Percentiles rank a stretch among this genome's conserved stretches.
Evolutionary conservation across 805 yeast genomes (phyloP).

Genomic region (Myxozyma lipomycoides): DNA sequence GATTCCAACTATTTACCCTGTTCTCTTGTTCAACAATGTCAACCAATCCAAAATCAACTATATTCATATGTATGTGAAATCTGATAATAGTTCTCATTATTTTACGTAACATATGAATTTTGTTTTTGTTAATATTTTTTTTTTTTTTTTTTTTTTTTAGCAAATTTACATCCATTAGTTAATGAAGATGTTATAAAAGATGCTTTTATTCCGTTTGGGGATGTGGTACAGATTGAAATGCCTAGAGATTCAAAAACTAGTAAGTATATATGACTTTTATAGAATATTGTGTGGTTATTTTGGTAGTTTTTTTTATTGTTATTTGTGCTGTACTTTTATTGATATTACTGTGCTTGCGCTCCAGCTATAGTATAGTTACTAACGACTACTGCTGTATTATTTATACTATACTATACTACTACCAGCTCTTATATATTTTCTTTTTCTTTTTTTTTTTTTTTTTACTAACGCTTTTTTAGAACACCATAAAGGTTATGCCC

Average conservation of each 20-base stretch:
- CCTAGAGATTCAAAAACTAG: slow-evolving; percentile 21
- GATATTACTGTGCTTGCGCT: no score
- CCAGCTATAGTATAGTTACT: no score
- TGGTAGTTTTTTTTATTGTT: not conserved
- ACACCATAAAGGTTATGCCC: slow-evolving; percentile 30
- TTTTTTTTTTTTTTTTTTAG: slow-evolving; percentile 4
- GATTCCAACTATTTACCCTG: no score
- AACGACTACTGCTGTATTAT: no score
- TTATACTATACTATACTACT: no score
- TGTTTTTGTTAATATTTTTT: not conserved
- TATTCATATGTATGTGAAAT: slow-evolving; percentile 14
- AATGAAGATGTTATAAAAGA: slow-evolving; percentile 26
- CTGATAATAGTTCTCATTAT: not conserved
- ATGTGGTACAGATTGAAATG: slow-evolving; percentile 31
- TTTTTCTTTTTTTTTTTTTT: no score
- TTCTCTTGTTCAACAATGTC: no score
- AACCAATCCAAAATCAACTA: slow-evolving; percentile 7
- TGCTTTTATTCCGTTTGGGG: slow-evolving; percentile 36
- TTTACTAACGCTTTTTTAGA: not conserved
- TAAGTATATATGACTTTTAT: no score
- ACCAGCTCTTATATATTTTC: no score
- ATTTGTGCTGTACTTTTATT: no score
- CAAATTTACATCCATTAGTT: slow-evolving; percentile 22
- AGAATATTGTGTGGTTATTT: not conserved
- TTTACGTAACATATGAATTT: not conserved